These are phyloP conservation scores for Russula ochroleuca DNA, from an alignment of 768 basidiomycete genomes.

Conservation along the genomic window DNA sequence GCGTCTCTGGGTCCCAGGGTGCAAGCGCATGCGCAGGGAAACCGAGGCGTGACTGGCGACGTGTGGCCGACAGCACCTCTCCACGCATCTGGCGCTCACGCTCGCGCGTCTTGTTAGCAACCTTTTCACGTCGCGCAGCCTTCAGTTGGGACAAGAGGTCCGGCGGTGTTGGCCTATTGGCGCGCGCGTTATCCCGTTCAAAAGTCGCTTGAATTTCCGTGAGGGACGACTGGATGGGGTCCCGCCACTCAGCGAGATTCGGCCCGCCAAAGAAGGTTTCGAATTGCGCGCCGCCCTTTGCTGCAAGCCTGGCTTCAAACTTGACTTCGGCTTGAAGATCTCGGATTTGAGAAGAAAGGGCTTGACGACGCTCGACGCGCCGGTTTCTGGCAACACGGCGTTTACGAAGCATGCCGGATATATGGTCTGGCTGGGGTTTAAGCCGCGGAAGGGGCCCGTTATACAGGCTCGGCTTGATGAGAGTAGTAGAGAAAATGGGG, in stretches of 20 bases:
- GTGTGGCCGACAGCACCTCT: slow-evolving; percentile 49
- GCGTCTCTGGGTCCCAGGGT: slow-evolving; percentile 48
- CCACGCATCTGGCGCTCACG: slow-evolving; percentile 58
- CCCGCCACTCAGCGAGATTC: slow-evolving; percentile 32
- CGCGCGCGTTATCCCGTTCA: slow-evolving; percentile 42
- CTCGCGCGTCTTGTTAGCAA: slow-evolving; percentile 62
- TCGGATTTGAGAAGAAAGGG: slow-evolving; percentile 35
- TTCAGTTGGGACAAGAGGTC: slow-evolving; percentile 48
- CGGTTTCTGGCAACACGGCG: slow-evolving; percentile 44
- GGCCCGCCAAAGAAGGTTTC: slow-evolving; percentile 29
- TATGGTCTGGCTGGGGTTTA: slow-evolving; percentile 69
- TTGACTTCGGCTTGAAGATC: slow-evolving; percentile 38
- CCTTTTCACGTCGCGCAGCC: slow-evolving; percentile 55
- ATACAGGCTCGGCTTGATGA: slow-evolving; percentile 57
- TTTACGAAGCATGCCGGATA: slow-evolving; percentile 63
- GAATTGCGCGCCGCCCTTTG: slow-evolving; percentile 16
- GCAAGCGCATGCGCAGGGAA: slow-evolving; percentile 61
- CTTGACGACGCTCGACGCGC: slow-evolving; percentile 39
- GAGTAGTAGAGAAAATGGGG: slow-evolving; percentile 68
- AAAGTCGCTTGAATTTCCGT: slow-evolving; percentile 36
- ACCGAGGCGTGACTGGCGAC: slow-evolving; percentile 46
- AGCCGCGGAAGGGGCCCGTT: slow-evolving; percentile 75
- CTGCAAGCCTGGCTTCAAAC: slow-evolving; percentile 37
- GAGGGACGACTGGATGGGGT: slow-evolving; percentile 37
- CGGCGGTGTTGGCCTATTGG: slow-evolving; percentile 42